A percentile compares a stretch with the other conserved stretches of the same genome.
Conservation (phyloP, 106 monocot species). For the Amphibolis antarctica region DNA sequence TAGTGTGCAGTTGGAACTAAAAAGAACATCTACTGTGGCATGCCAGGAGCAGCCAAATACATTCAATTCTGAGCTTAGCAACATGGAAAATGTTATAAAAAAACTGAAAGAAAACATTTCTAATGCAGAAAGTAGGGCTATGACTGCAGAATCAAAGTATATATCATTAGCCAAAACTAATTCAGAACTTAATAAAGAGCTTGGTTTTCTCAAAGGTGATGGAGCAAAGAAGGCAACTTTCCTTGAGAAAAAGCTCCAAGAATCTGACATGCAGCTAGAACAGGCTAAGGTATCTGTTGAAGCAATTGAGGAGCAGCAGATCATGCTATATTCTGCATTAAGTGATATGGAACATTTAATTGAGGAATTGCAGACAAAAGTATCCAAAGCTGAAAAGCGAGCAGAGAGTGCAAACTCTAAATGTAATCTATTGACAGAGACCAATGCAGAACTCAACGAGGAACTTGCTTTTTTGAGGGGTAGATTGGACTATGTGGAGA, state of each 20-base stretch:
- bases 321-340: slow-evolving; percentile 41
- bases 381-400: slow-evolving; percentile 64
- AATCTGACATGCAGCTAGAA: slow-evolving; percentile 59
- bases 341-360: slow-evolving; percentile 80
- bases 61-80: slow-evolving; percentile 16
- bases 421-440: slow-evolving; percentile 51
- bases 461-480: slow-evolving; percentile 46
- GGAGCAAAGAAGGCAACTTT: slow-evolving; percentile 25
- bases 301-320: slow-evolving; percentile 57
- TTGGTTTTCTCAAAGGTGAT: slow-evolving; percentile 29
- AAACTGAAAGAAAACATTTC: slow-evolving; percentile 29
- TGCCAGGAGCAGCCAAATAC: slow-evolving; percentile 20
- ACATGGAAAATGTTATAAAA: slow-evolving; percentile 29
- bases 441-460: slow-evolving; percentile 77
- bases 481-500: slow-evolving; percentile 47
- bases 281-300: slow-evolving; percentile 71
- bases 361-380: slow-evolving; percentile 56
- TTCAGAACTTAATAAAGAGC: slow-evolving; percentile 40
- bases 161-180: slow-evolving; percentile 29
- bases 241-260: slow-evolving; percentile 60
- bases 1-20: slow-evolving; percentile 17
- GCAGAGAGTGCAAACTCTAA: slow-evolving; percentile 61
- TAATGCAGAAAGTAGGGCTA: slow-evolving; percentile 41
- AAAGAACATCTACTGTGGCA: slow-evolving; percentile 18
- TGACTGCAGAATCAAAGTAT: slow-evolving; percentile 38